Evolutionary conservation across 352 stramenopile species (phyloP).

Genomic region (Phytopythium cucurbitacearum): DNA sequence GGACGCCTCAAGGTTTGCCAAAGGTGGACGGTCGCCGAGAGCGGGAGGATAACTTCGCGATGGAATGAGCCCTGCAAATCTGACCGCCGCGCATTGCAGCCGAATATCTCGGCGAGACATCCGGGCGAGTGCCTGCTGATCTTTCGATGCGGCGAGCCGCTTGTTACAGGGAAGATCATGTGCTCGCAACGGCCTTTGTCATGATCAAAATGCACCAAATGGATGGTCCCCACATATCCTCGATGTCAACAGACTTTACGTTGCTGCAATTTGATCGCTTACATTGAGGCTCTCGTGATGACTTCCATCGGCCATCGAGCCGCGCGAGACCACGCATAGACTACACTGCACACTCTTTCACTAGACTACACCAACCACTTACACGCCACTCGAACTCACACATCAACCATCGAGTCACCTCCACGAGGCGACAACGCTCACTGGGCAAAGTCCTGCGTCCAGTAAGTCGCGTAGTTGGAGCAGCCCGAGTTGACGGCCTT

Average conservation of each 20-base stretch:
- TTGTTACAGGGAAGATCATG: no score
- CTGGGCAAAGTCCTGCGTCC: conserved; percentile 31
- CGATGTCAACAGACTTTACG: background rate
- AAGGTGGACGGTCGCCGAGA: no score
- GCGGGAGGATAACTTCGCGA: no score
- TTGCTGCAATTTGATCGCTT: background rate
- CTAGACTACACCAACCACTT: background rate
- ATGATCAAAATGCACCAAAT: no score
- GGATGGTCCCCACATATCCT: no score
- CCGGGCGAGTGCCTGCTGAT: background rate
- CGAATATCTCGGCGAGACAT: background rate
- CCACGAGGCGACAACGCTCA: background rate
- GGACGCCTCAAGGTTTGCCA: no score
- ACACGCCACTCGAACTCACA: background rate
- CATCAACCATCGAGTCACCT: background rate
- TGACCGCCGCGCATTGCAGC: no score
- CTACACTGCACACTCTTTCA: conserved; percentile 1
- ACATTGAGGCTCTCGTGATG: background rate
- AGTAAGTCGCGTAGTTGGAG: conserved; percentile 22
- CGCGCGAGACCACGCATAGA: background rate
- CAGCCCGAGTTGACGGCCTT: conserved; percentile 21
- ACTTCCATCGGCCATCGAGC: background rate
- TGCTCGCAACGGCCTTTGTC: no score
- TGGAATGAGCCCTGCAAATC: no score
- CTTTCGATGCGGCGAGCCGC: background rate